Evolutionary conservation across 768 basidiomycete species (phyloP).

Genomic region (Hypsizygus marmoreus): DNA sequence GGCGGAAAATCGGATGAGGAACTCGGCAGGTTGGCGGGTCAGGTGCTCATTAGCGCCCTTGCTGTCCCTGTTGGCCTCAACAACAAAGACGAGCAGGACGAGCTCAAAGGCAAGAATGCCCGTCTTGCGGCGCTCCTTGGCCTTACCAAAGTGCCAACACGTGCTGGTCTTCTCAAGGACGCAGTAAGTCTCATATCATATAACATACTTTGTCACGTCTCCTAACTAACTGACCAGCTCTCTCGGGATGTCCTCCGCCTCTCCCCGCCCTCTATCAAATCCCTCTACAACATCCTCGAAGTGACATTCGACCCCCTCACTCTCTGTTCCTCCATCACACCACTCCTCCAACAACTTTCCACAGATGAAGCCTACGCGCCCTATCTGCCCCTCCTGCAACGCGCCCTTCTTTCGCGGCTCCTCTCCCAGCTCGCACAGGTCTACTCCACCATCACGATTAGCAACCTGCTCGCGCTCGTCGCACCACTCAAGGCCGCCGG

Average conservation of each 20-base stretch:
- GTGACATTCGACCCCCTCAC: constrained; percentile 91
- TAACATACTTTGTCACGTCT: neutral
- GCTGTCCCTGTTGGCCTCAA: constrained; percentile 84
- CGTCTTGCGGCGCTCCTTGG: constrained; percentile 86
- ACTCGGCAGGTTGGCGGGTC: constrained; percentile 77
- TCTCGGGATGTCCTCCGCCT: constrained; percentile 82
- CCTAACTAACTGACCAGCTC: constrained; percentile 46
- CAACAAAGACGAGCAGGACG: constrained; percentile 46
- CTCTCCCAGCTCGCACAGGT: constrained; percentile 91
- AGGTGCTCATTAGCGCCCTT: constrained; percentile 89
- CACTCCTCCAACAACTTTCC: constrained; percentile 67
- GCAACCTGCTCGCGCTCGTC: constrained; percentile 76
- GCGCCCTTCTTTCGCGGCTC: constrained; percentile 88
- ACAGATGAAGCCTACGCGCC: constrained; percentile 65
- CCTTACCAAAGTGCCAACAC: constrained; percentile 79
- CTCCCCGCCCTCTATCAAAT: constrained; percentile 69
- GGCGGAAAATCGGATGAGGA: constrained; percentile 81
- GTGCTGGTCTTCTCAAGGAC: constrained; percentile 83
- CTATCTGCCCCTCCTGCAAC: constrained; percentile 88
- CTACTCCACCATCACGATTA: constrained; percentile 84
- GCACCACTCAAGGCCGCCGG: constrained; percentile 66
- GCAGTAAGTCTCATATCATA: constrained; percentile 56
- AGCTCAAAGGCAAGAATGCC: constrained; percentile 63
- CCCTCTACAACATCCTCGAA: constrained; percentile 87
- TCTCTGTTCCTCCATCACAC: constrained; percentile 76